These are phyloP conservation scores for Stachybotrys chartarum DNA, from an alignment of 2,329 filamentous ascomycete genomes.

Conservation along the genomic window DNA sequence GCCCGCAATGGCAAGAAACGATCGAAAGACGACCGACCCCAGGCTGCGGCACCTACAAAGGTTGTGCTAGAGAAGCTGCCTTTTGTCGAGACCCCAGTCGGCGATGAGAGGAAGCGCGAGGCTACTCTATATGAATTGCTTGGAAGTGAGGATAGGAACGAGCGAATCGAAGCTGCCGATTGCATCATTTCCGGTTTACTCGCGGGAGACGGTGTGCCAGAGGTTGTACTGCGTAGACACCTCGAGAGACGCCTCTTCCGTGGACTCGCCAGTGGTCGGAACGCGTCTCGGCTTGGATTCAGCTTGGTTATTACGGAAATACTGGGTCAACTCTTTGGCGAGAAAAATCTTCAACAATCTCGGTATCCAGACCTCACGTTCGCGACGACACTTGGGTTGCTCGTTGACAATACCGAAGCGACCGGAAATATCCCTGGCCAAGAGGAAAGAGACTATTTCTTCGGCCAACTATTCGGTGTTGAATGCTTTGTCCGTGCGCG, in stretches of 20 bases:
- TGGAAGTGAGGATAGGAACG: constrained; percentile 48
- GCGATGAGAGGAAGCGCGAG: constrained; percentile 50
- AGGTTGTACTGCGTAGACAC: constrained; percentile 49
- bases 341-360: constrained; percentile 32
- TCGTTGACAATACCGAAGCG: constrained; percentile 48
- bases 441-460: constrained; percentile 78
- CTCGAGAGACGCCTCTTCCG: constrained; percentile 67
- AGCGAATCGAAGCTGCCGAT: constrained; percentile 52
- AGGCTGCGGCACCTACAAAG: constrained; percentile 14
- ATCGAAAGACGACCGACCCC: constrained; percentile 19
- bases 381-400: constrained; percentile 43
- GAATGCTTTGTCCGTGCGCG: constrained; percentile 79
- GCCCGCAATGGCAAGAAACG: constrained; percentile 20
- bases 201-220: constrained; percentile 38
- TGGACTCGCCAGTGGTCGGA: constrained; percentile 82
- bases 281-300: constrained; percentile 82
- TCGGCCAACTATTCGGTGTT: constrained; percentile 81
- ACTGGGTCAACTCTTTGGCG: constrained; percentile 60
- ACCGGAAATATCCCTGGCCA: constrained; percentile 51
- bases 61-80: constrained; percentile 24
- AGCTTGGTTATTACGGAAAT: constrained; percentile 83
- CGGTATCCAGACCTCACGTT: constrained; percentile 50
- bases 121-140: constrained; percentile 54
- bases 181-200: constrained; percentile 51
- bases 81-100: constrained; percentile 45